Evolutionary conservation across 768 basidiomycete genomes (phyloP).

Genomic region (Amanita exitialis): DNA sequence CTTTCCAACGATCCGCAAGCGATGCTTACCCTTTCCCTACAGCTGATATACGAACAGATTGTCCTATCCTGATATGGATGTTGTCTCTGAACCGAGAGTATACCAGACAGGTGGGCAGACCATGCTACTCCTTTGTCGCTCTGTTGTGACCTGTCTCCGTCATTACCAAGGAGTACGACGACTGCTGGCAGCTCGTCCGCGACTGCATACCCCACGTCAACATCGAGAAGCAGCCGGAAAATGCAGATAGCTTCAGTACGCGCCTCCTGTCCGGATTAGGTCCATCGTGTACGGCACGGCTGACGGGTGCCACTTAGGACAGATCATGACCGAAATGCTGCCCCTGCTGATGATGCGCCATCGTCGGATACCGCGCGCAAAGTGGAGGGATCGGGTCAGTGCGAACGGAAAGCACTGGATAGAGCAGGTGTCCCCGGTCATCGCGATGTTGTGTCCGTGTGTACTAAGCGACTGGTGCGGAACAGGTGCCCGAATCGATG

Average conservation of each 20-base stretch:
- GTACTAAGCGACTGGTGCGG: not conserved
- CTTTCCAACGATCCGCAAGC: not conserved
- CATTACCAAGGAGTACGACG: conserved; percentile 57
- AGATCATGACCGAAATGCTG: conserved; percentile 62
- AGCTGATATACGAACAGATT: conserved; percentile 22
- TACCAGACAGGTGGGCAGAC: conserved; percentile 42
- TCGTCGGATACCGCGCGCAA: conserved; percentile 63
- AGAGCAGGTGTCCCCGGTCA: conserved; percentile 43
- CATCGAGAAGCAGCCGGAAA: conserved; percentile 42
- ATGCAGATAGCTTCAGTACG: conserved; percentile 57
- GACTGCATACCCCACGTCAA: conserved; percentile 50
- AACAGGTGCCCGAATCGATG: conserved; percentile 47
- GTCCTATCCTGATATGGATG: conserved; percentile 75
- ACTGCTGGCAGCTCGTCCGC: conserved; percentile 48
- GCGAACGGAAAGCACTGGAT: conserved; percentile 72
- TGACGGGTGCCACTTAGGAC: conserved; percentile 30
- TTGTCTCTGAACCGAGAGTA: conserved; percentile 68
- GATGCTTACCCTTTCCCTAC: not conserved
- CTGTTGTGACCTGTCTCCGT: not conserved
- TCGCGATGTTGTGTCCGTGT: not conserved
- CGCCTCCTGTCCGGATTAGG: not conserved
- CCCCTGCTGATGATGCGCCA: conserved; percentile 84
- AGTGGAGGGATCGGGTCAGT: conserved; percentile 60
- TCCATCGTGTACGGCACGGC: not conserved
- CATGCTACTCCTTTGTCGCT: conserved; percentile 6